Evolutionary conservation across 257 asterid genomes (phyloP), one percentile per base, ranked within the genome.

Genomic region (Cynanchum wilfordii): DNA sequence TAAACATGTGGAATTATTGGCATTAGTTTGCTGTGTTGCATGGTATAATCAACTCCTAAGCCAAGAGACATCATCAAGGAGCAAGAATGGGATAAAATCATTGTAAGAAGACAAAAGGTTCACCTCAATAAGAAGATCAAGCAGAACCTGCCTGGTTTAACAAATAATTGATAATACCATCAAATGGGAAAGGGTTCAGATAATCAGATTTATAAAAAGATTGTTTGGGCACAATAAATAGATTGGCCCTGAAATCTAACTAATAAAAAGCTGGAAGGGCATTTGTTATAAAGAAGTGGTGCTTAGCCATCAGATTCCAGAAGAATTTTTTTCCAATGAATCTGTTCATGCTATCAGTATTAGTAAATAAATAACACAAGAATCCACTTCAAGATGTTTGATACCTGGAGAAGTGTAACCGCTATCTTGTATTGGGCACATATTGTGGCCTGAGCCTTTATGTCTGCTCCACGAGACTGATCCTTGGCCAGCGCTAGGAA

Each of bases 351-450:
- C 13, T 17, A 36, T 22, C 8, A 42, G 10, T 63, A 30, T 36
- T 63, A 19, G 25, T 62, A 9, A 29, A 33, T 17, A 62, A 29
- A 33, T 6, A 62, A n/a, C 25, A 5, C 22, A 62, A 3, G 2
- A 64, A 36, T 64, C 3, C 50, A 64, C 13, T 0, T 7, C 8
- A 64, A 6, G 24, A 36, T 36, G 50, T 40, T 19, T 13, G 40
- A 68, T 83, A 94, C 99, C 98, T 86, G 97, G 70, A 95, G 98
- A 81, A 95, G 95, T 79, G 99, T 90, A 72, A 95, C 99, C 6
- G 98, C 98, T 76, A 92, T 92, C 88, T 95, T 95, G 86, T 95
- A 95, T 75, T 95, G 99, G 75, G 99, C 99, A 82, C 98, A 92
- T 76, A 95, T 95, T 60, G 99, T 95, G 82, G 98, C 99, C 84